A percentile compares a stretch with the other conserved stretches of the same genome.
Conservation (phyloP, 192 early-diverging fungal genomes). For the Thamnidium elegans region DNA sequence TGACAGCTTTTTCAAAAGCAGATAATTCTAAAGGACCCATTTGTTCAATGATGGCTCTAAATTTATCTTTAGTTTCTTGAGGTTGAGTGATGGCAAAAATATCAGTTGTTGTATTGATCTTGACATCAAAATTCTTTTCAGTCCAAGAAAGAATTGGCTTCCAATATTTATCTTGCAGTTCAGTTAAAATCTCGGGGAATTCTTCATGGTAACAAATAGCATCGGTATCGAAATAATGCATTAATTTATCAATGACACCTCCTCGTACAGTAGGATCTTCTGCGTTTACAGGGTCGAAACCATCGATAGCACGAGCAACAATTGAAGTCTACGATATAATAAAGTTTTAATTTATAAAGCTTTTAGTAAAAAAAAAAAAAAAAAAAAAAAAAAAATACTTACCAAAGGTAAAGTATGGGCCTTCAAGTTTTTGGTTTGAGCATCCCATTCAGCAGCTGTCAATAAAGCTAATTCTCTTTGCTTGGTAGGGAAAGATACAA, state of each 20-base stretch:
- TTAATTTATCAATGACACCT: conserved; percentile 72
- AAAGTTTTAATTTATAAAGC: neutral
- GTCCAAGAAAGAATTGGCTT: conserved; percentile 78
- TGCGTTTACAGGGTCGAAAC: conserved; percentile 47
- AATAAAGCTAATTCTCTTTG: conserved; percentile 73
- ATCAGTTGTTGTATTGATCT: conserved; percentile 68
- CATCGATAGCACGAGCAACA: conserved; percentile 81
- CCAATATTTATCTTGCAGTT: conserved; percentile 79
- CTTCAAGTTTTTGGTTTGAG: conserved; percentile 75
- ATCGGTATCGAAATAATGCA: conserved; percentile 86
- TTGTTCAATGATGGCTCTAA: conserved; percentile 51
- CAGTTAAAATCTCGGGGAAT: conserved; percentile 74
- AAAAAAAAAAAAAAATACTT: too few relatives aligned
- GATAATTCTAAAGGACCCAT: conserved; percentile 76
- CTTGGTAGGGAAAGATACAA: conserved; percentile 54
- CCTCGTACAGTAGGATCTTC: conserved; percentile 43
- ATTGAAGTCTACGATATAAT: conserved; percentile 89
- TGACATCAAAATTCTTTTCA: conserved; percentile 57
- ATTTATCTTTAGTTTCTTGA: conserved; percentile 50
- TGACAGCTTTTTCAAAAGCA: conserved; percentile 84
- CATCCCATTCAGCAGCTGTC: conserved; percentile 93
- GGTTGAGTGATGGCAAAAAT: conserved; percentile 71
- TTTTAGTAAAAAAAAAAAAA: too few relatives aligned
- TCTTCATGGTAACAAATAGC: conserved; percentile 84
- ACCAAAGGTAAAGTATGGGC: conserved; percentile 79